These are phyloP conservation scores for Ophiostoma ips DNA, from an alignment of 2,329 filamentous ascomycete species.

Conservation along the genomic window DNA sequence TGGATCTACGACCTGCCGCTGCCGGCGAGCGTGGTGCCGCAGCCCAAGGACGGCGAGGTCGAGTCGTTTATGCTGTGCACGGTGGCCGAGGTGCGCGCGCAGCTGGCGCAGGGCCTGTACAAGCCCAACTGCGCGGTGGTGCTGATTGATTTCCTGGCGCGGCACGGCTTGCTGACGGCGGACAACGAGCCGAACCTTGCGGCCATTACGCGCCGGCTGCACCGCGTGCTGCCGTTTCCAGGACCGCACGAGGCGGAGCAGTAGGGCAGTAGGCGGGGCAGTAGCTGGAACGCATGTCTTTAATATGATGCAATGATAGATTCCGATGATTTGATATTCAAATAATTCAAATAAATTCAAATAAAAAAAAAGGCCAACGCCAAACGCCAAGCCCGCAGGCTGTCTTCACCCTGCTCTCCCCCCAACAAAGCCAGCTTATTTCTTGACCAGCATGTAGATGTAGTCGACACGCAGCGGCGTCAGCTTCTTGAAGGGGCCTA, in stretches of 20 bases:
- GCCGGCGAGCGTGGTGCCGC: constrained; percentile 47
- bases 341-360: too few relatives aligned
- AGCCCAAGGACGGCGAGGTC: constrained; percentile 79
- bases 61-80: constrained; percentile 68
- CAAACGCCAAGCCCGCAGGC: too few relatives aligned
- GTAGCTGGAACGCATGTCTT: not conserved
- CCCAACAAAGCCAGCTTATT: constrained; percentile 34
- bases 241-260: constrained; percentile 30
- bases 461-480: constrained; percentile 85
- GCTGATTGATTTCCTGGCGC: constrained; percentile 77
- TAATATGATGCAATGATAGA: not conserved
- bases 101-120: constrained; percentile 60
- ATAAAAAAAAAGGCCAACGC: not conserved
- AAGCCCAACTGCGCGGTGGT: constrained; percentile 87
- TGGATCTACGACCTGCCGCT: constrained; percentile 85
- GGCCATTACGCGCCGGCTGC: constrained; percentile 61
- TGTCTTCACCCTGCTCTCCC: not conserved
- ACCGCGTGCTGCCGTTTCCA: constrained; percentile 70
- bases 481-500: constrained; percentile 92
- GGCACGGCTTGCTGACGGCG: constrained; percentile 64
- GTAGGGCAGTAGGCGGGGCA: not conserved
- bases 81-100: constrained; percentile 54
- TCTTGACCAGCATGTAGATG: constrained; percentile 87
- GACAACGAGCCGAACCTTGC: constrained; percentile 69
- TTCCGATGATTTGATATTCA: too few relatives aligned